Evolutionary conservation across 2,329 filamentous ascomycete species (phyloP).

Genomic region (Fusarium sp.): DNA sequence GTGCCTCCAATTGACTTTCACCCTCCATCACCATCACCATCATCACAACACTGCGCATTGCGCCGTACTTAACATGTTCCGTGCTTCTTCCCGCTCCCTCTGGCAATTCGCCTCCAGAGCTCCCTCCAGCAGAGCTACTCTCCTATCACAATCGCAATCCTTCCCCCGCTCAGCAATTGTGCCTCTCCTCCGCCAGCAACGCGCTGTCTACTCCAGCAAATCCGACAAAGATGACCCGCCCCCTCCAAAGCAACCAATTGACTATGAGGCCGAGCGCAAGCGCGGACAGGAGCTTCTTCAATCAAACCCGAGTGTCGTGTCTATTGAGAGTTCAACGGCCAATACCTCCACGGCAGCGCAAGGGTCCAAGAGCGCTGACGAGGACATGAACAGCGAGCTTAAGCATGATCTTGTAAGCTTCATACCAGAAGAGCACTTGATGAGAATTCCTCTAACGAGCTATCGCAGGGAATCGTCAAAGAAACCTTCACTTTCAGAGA

Average conservation of each 20-base stretch:
- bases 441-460: slow-evolving; percentile 8
- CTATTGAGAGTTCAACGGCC: slow-evolving; percentile 69
- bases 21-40: neutral
- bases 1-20: slow-evolving; percentile 20
- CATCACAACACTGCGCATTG: neutral
- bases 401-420: slow-evolving; percentile 70
- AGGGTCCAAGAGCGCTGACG: slow-evolving; percentile 23
- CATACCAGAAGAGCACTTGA: rapidly evolving
- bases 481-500: slow-evolving; percentile 76
- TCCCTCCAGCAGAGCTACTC: slow-evolving; percentile 8
- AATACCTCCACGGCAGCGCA: slow-evolving; percentile 61
- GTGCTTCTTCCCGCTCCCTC: slow-evolving; percentile 47
- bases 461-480: slow-evolving; percentile 71
- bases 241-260: slow-evolving; percentile 57
- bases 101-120: slow-evolving; percentile 42
- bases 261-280: slow-evolving; percentile 70
- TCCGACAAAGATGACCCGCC: slow-evolving; percentile 41
- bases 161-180: slow-evolving; percentile 25
- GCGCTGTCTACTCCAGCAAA: slow-evolving; percentile 48
- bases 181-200: slow-evolving; percentile 34
- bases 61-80: slow-evolving; percentile 50
- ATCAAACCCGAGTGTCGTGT: slow-evolving; percentile 72
- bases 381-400: slow-evolving; percentile 55
- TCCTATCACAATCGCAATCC: slow-evolving; percentile 1
- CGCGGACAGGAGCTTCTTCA: slow-evolving; percentile 70